Evolutionary conservation across 2,329 filamentous ascomycete genomes (phyloP).

Genomic region (Phialocephala sp.): DNA sequence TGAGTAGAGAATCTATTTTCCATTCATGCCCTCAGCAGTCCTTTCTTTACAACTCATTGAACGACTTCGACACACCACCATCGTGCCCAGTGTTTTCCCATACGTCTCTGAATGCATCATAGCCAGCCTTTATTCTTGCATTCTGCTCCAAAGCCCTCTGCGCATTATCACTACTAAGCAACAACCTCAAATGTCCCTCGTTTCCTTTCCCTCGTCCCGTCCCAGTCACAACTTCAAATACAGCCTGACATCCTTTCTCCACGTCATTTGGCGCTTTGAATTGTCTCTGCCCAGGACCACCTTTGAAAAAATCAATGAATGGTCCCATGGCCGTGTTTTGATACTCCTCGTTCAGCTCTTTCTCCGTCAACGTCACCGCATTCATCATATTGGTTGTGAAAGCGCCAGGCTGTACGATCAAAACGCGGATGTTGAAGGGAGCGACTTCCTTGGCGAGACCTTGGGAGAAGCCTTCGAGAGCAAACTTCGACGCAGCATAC

Average conservation of each 20-base stretch:
- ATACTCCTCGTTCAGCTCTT: slow-evolving; percentile 42
- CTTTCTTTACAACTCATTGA: neutral
- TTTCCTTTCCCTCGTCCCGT: slow-evolving; percentile 47
- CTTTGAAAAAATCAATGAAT: slow-evolving; percentile 39
- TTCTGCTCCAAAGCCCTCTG: slow-evolving; percentile 1
- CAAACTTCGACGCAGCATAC: slow-evolving; percentile 53
- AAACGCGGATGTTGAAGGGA: slow-evolving; percentile 50
- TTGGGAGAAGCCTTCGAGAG: slow-evolving; percentile 51
- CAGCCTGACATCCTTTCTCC: slow-evolving; percentile 51
- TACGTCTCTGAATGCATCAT: slow-evolving; percentile 23
- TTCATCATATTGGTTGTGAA: slow-evolving; percentile 46
- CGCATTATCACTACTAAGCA: slow-evolving; percentile 49
- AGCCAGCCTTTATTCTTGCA: slow-evolving; percentile 3
- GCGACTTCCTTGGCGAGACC: slow-evolving; percentile 53
- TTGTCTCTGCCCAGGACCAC: neutral
- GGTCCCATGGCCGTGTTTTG: slow-evolving; percentile 37
- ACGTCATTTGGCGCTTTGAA: slow-evolving; percentile 47
- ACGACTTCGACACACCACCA: slow-evolving; percentile 18
- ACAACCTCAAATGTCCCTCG: slow-evolving; percentile 47
- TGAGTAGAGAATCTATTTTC: neutral
- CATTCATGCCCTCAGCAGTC: neutral
- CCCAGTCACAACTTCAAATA: slow-evolving; percentile 52
- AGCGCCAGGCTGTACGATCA: slow-evolving; percentile 52
- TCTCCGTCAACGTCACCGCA: slow-evolving; percentile 48
- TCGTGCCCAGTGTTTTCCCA: slow-evolving; percentile 31